Evolutionary conservation across 1,139 yeast genomes (phyloP).

Genomic region (Sugiyamaella novakii): DNA sequence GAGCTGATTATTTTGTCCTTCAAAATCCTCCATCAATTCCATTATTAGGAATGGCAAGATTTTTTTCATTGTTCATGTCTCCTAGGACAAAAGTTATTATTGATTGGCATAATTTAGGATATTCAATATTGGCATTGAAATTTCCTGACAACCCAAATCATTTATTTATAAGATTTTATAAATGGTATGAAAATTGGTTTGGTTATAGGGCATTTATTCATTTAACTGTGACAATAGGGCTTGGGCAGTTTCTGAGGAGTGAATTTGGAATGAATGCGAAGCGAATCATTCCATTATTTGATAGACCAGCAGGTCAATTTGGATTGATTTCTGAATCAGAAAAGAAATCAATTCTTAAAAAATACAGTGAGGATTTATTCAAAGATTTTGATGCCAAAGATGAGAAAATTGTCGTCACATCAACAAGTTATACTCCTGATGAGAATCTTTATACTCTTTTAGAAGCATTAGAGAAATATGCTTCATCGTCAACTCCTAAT

Average conservation of each 20-base stretch:
- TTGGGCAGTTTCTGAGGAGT: conserved; percentile 61
- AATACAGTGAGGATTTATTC: conserved; percentile 47
- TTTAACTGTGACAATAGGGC: conserved; percentile 75
- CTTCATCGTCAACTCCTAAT: neutral
- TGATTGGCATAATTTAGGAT: conserved; percentile 97
- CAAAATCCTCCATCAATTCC: conserved; percentile 95
- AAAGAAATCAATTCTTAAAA: conserved; percentile 45
- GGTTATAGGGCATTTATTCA: conserved; percentile 68
- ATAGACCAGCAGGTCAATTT: conserved; percentile 60
- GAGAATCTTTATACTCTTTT: conserved; percentile 78
- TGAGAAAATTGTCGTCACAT: conserved; percentile 71
- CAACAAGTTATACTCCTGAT: conserved; percentile 95
- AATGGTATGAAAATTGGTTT: conserved; percentile 46
- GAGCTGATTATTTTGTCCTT: conserved; percentile 68
- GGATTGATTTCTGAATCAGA: conserved; percentile 48
- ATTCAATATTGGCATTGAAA: conserved; percentile 73
- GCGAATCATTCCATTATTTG: conserved; percentile 45
- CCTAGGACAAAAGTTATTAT: conserved; percentile 67
- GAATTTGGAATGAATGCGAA: conserved; percentile 55
- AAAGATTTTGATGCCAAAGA: conserved; percentile 39
- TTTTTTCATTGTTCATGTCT: conserved; percentile 56
- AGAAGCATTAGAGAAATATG: conserved; percentile 62
- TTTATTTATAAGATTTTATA: conserved; percentile 63
- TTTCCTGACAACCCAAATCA: conserved; percentile 52
- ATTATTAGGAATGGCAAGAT: conserved; percentile 61